Percentiles rank a stretch among this genome's conserved stretches.
Conservation (phyloP, 768 basidiomycete species). For the Baorangia bicolor region DNA sequence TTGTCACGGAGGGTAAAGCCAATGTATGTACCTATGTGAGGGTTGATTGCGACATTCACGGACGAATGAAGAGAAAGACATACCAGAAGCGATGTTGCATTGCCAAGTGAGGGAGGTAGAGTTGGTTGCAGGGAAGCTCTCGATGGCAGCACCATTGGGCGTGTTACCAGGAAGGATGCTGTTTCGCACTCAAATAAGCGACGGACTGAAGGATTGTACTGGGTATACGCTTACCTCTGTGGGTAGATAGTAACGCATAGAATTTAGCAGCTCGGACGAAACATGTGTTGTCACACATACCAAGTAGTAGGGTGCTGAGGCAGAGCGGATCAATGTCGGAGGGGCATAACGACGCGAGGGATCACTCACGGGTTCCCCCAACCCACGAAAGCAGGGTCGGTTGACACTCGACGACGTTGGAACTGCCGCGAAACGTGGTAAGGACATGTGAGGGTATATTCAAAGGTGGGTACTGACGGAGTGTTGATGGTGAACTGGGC, state of each 20-base stretch:
- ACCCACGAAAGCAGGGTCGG: constrained; percentile 53
- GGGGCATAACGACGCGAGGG: fast-evolving
- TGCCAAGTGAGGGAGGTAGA: constrained; percentile 52
- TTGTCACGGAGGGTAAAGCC: constrained; percentile 62
- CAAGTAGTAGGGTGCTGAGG: constrained; percentile 60
- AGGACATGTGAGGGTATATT: neutral
- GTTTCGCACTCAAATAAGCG: neutral
- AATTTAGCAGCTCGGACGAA: neutral
- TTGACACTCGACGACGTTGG: constrained; percentile 53
- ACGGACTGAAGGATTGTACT: neutral
- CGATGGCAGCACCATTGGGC: constrained; percentile 44
- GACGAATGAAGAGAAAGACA: neutral
- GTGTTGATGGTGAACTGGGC: constrained; percentile 67
- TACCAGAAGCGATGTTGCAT: constrained; percentile 49
- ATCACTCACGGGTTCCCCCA: constrained; percentile 54
- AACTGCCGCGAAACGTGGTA: constrained; percentile 32
- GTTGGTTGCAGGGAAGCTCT: constrained; percentile 42
- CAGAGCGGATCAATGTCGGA: neutral
- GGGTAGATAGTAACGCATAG: neutral
- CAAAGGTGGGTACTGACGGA: constrained; percentile 50
- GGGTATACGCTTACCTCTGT: constrained; percentile 39
- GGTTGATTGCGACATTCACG: neutral
- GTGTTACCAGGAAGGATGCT: constrained; percentile 57
- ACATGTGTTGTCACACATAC: constrained; percentile 41
- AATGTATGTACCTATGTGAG: constrained; percentile 44